A percentile compares a stretch with the other conserved stretches of the same genome.
These are phyloP conservation scores for Cladosporium sp. DNA, from an alignment of 2,329 filamentous ascomycete species.

Conservation along the genomic window DNA sequence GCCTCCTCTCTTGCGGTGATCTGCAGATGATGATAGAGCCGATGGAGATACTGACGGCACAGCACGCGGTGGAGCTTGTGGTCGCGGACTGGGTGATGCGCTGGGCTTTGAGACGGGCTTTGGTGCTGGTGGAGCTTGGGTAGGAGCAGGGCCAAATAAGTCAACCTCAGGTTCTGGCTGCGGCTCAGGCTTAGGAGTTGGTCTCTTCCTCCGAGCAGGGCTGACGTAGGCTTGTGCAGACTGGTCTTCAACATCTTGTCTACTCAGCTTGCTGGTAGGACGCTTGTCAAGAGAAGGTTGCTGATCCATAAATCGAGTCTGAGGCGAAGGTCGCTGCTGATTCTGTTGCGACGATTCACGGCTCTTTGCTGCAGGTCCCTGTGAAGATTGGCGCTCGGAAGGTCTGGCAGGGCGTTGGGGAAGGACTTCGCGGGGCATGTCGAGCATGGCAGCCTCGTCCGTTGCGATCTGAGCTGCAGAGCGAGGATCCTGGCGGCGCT, in stretches of 20 bases:
- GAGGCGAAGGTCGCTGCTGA: constrained; percentile 35
- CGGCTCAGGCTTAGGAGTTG: constrained; percentile 40
- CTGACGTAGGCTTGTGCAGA: constrained; percentile 81
- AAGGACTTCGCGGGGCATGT: constrained; percentile 56
- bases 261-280: constrained; percentile 58
- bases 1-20: constrained; percentile 73
- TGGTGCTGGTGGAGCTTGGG: constrained; percentile 12
- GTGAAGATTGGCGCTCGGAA: constrained; percentile 19
- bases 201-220: constrained; percentile 73
- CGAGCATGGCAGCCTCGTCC: constrained; percentile 70
- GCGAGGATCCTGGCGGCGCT: constrained; percentile 25
- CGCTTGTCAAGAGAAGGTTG: constrained; percentile 31
- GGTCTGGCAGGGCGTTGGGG: constrained; percentile 40
- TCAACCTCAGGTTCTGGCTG: constrained; percentile 31
- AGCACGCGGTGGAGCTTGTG: constrained; percentile 51
- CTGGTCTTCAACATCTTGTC: constrained; percentile 74
- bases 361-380: constrained; percentile 18
- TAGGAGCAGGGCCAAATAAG: constrained; percentile 29
- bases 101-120: constrained; percentile 35
- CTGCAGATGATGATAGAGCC: constrained; percentile 70
- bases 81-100: constrained; percentile 38
- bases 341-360: constrained; percentile 30
- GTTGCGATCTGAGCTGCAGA: constrained; percentile 32
- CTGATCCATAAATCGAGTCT: constrained; percentile 37
- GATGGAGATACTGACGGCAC: constrained; percentile 66